phyloP scores from a whole-genome alignment of 352 stramenopile genomes.

The Globisporangium paddicum region DNA sequence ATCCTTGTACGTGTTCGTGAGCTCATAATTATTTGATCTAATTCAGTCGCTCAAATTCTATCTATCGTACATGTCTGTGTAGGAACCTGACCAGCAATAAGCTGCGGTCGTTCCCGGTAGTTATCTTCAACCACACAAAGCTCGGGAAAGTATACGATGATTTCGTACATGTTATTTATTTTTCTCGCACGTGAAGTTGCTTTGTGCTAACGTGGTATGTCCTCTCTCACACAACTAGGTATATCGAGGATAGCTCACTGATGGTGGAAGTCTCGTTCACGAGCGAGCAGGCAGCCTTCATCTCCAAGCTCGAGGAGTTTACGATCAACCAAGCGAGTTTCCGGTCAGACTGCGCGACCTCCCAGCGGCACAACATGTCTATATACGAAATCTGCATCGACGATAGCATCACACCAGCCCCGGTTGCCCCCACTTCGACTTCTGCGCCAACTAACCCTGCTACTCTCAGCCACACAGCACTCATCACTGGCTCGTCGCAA shows the following conservation, averaged over 20 bases:
- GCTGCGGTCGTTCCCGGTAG: background rate
- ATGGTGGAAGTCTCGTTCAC: conserved; percentile 5
- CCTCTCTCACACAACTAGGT: background rate
- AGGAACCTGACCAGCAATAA: conserved; percentile 1
- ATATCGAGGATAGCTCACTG: background rate
- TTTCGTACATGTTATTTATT: no score
- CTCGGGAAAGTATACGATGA: no score
- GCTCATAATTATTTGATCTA: no score
- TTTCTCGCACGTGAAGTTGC: no score
- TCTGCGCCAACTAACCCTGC: background rate
- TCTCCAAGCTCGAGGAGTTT: background rate
- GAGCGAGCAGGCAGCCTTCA: conserved; percentile 5
- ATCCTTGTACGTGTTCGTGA: no score
- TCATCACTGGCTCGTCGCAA: no score
- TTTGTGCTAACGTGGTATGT: no score
- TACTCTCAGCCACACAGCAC: background rate
- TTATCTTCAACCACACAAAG: conserved; percentile 6
- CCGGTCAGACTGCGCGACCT: background rate
- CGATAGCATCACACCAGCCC: background rate
- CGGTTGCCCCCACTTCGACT: no score
- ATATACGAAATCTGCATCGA: background rate
- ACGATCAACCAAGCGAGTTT: background rate
- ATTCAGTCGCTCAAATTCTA: no score
- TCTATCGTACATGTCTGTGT: no score
- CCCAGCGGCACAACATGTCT: background rate